Conservation (phyloP, 1,284 basidiomycete species). For the Mycosarcoma mackinlayi region DNA sequence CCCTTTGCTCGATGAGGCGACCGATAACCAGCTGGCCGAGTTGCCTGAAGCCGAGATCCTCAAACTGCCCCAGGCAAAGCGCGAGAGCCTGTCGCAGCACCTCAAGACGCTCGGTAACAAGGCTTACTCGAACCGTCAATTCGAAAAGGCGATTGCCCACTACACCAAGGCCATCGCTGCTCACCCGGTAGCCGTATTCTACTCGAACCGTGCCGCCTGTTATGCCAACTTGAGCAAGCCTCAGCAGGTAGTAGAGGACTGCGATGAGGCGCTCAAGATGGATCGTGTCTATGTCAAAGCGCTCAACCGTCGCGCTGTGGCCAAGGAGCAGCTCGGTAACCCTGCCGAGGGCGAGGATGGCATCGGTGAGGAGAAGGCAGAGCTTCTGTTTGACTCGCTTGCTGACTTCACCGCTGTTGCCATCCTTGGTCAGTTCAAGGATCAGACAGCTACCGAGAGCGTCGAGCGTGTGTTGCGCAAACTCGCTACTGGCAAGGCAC, state of each 20-base stretch:
- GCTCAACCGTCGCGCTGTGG: slow-evolving; percentile 88
- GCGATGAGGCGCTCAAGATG: slow-evolving; percentile 85
- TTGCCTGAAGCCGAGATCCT: slow-evolving; percentile 59
- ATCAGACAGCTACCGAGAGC: slow-evolving; percentile 79
- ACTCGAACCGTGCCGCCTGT: slow-evolving; percentile 96
- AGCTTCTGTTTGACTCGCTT: slow-evolving; percentile 54
- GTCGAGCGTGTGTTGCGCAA: slow-evolving; percentile 94
- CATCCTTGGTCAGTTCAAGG: slow-evolving; percentile 91
- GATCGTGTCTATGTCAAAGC: slow-evolving; percentile 93
- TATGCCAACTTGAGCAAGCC: slow-evolving; percentile 89
- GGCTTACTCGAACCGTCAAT: slow-evolving; percentile 84
- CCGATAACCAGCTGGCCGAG: slow-evolving; percentile 57
- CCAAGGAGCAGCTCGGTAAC: slow-evolving; percentile 81
- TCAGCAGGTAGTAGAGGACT: slow-evolving; percentile 88
- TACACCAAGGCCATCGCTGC: slow-evolving; percentile 88
- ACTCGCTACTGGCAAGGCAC: slow-evolving; percentile 79
- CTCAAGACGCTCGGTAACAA: slow-evolving; percentile 91
- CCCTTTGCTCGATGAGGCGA: slow-evolving; percentile 64
- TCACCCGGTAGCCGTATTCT: slow-evolving; percentile 90
- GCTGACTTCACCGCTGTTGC: slow-evolving; percentile 92
- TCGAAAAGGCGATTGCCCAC: slow-evolving; percentile 79
- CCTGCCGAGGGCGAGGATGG: slow-evolving; percentile 75
- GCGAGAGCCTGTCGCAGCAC: slow-evolving; percentile 78
- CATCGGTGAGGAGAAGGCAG: slow-evolving; percentile 56
- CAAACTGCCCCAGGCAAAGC: slow-evolving; percentile 66